These are phyloP conservation scores for Seminavis robusta DNA, from an alignment of 108 stramenopile genomes.

Conservation along the genomic window DNA sequence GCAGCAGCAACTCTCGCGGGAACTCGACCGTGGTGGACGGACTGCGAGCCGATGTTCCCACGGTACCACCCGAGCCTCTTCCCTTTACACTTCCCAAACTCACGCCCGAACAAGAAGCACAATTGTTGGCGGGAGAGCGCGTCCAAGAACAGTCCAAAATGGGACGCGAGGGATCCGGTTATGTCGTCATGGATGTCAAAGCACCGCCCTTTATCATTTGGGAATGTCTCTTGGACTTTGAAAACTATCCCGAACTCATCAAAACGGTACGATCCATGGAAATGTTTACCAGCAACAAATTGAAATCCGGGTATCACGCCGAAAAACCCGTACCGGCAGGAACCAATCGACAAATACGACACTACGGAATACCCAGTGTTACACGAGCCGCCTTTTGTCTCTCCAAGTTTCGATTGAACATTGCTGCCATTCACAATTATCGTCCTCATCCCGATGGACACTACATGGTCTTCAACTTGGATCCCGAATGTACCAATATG, in stretches of 20 bases:
- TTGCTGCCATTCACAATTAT: slow-evolving; percentile 85
- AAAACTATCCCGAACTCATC: slow-evolving; percentile 77
- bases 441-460: slow-evolving; percentile 77
- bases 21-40: slow-evolving; percentile 25
- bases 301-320: slow-evolving; percentile 54
- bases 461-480: slow-evolving; percentile 85
- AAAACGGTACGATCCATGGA: slow-evolving; percentile 76
- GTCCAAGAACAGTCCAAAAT: slow-evolving; percentile 81
- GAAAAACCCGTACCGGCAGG: slow-evolving; percentile 70
- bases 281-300: slow-evolving; percentile 74
- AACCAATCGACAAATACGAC: slow-evolving; percentile 59
- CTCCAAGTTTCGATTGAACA: slow-evolving; percentile 80
- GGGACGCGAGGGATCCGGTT: slow-evolving; percentile 83
- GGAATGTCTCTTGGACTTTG: slow-evolving; percentile 86
- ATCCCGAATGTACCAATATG: slow-evolving; percentile 75
- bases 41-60: slow-evolving; percentile 34
- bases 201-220: slow-evolving; percentile 79
- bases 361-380: slow-evolving; percentile 72
- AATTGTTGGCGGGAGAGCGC: slow-evolving; percentile 55
- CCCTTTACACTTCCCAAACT: slow-evolving; percentile 74
- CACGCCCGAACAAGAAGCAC: slow-evolving; percentile 35
- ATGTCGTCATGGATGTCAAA: slow-evolving; percentile 78
- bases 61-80: slow-evolving; percentile 52
- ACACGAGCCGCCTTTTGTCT: slow-evolving; percentile 76
- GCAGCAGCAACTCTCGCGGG: not conserved